phyloP scores from a whole-genome alignment of 2,329 filamentous ascomycete species.

The Aureobasidium sp. region DNA sequence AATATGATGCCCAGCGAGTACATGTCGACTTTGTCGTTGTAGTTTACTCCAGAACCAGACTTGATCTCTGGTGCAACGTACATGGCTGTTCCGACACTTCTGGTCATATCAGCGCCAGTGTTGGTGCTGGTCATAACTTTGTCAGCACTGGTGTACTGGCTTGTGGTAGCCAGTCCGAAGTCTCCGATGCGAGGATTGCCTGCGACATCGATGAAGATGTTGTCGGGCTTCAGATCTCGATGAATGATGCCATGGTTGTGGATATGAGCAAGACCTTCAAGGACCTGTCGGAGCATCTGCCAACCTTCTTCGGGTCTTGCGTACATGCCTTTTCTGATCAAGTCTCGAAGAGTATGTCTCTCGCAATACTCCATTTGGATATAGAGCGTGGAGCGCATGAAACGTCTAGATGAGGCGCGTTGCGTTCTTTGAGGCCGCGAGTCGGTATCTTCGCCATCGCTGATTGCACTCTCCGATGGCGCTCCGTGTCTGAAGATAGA shows the following conservation, averaged over 20 bases:
- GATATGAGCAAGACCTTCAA: slow-evolving; percentile 85
- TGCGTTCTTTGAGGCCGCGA: slow-evolving; percentile 30
- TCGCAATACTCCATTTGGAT: slow-evolving; percentile 99
- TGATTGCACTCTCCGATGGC: background rate
- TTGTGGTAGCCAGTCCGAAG: slow-evolving; percentile 87
- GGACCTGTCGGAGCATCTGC: slow-evolving; percentile 82
- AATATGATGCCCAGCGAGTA: slow-evolving; percentile 96
- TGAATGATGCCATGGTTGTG: slow-evolving; percentile 89
- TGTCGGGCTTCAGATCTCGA: slow-evolving; percentile 92
- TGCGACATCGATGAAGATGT: slow-evolving; percentile 86
- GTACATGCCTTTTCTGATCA: slow-evolving; percentile 68
- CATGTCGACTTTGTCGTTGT: slow-evolving; percentile 97
- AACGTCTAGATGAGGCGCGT: slow-evolving; percentile 35
- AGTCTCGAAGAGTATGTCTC: slow-evolving; percentile 79
- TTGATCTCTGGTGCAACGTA: slow-evolving; percentile 92
- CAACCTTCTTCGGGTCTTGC: slow-evolving; percentile 72
- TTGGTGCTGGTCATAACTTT: slow-evolving; percentile 32
- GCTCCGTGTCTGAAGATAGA: background rate
- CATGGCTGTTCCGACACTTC: slow-evolving; percentile 66
- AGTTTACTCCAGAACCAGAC: slow-evolving; percentile 56
- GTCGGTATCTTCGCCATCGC: slow-evolving; percentile 3
- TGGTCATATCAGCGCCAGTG: slow-evolving; percentile 54
- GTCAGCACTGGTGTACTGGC: slow-evolving; percentile 58
- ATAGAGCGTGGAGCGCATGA: slow-evolving; percentile 69
- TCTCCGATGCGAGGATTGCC: slow-evolving; percentile 95